Evolutionary conservation across 73 alveolate species (phyloP).

Genomic region (Symbiodinium pilosum): DNA sequence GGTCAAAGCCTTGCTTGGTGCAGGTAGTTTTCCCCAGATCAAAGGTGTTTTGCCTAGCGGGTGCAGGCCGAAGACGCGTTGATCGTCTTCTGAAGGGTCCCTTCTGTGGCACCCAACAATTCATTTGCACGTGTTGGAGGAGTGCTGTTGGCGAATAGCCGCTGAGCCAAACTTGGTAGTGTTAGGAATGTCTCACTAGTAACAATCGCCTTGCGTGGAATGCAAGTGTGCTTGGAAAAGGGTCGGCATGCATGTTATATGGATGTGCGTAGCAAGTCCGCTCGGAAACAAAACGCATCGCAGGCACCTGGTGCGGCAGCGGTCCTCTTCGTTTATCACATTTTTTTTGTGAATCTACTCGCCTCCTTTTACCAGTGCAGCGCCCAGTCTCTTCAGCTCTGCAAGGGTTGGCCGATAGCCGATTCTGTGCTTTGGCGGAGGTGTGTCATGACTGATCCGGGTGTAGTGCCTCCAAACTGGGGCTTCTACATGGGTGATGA

Average conservation of each 20-base stretch:
- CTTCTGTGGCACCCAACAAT: too few species aligned
- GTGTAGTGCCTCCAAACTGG: conserved; percentile 97
- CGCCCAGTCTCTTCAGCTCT: not conserved
- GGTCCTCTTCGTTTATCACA: conserved; percentile 89
- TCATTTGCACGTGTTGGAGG: not conserved
- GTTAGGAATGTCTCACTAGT: not conserved
- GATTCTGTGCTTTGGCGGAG: conserved; percentile 14
- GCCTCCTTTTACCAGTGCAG: conserved; percentile 54
- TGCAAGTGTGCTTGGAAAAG: not conserved
- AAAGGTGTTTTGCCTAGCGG: not conserved
- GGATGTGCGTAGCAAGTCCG: not conserved
- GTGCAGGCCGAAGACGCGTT: not conserved
- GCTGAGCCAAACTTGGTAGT: not conserved
- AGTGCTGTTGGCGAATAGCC: not conserved
- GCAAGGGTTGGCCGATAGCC: too few species aligned
- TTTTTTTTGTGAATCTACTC: conserved; percentile 57
- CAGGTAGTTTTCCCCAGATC: too few species aligned
- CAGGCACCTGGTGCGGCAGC: conserved; percentile 91
- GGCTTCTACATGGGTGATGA: conserved; percentile 98
- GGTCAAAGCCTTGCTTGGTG: too few species aligned
- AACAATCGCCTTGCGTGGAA: not conserved
- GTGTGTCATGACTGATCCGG: conserved; percentile 97
- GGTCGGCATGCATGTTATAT: too few species aligned
- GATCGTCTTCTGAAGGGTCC: not conserved
- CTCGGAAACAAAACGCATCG: not conserved